A percentile compares a stretch with the other conserved stretches of the same genome.
Conservation (phyloP, 140 eudicot species). For the Flaveria floridana region DNA sequence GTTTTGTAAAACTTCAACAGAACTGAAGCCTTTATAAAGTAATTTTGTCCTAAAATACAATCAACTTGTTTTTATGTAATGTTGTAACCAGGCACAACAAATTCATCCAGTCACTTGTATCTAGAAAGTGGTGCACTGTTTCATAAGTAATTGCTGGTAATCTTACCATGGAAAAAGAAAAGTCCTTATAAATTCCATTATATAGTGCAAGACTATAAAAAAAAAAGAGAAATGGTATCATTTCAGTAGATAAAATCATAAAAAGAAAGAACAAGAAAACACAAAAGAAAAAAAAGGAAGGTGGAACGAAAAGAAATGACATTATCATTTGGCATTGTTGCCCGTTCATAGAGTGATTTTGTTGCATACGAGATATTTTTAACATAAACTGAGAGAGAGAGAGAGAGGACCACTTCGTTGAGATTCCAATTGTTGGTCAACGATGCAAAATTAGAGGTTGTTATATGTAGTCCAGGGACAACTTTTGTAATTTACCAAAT, state of each 20-base stretch:
- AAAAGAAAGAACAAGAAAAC: neutral
- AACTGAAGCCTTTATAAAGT: neutral
- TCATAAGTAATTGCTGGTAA: neutral
- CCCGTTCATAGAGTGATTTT: neutral
- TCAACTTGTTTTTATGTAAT: neutral
- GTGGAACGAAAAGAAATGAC: neutral
- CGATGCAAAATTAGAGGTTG: neutral
- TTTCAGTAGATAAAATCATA: neutral
- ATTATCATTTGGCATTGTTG: neutral
- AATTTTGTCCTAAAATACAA: neutral
- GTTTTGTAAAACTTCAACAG: constrained; percentile 11
- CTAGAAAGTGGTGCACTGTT: neutral
- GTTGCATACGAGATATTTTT: neutral
- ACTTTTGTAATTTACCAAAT: neutral
- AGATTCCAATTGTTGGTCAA: neutral
- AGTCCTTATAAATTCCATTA: neutral
- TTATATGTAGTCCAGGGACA: neutral
- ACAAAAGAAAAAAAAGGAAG: neutral
- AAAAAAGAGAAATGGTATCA: neutral
- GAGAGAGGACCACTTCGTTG: neutral
- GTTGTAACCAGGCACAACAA: neutral
- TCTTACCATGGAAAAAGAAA: neutral
- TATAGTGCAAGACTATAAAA: neutral
- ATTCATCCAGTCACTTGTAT: neutral
- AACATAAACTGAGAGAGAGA: neutral